These are phyloP conservation scores for Colletotrichum abscissum DNA, from an alignment of 2,329 filamentous ascomycete species.

Conservation along the genomic window DNA sequence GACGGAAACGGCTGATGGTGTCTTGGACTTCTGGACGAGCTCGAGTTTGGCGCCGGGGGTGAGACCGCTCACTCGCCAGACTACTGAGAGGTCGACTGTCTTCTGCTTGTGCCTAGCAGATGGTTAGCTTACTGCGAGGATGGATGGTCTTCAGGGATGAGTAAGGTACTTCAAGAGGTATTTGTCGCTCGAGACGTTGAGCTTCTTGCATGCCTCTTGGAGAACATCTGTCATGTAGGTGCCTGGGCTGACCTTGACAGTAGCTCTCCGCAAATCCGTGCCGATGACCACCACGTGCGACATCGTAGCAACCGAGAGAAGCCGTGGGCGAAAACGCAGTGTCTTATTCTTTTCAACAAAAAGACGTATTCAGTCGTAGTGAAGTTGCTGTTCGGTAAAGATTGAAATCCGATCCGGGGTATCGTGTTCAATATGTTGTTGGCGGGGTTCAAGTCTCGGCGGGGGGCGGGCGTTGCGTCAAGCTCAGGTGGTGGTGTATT, in stretches of 20 bases:
- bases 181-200: constrained; percentile 77
- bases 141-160: background rate
- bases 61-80: constrained; percentile 86
- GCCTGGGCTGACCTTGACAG: constrained; percentile 83
- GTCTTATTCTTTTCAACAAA: too few species aligned
- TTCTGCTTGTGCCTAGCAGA: constrained; percentile 83
- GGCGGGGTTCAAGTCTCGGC: constrained; percentile 28
- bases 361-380: background rate
- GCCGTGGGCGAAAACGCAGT: background rate
- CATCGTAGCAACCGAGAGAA: constrained; percentile 58
- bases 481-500: constrained; percentile 18
- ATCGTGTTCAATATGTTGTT: constrained; percentile 11
- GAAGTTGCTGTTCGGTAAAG: background rate
- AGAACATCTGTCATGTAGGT: constrained; percentile 88
- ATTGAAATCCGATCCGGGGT: background rate
- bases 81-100: constrained; percentile 84
- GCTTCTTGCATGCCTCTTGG: constrained; percentile 86
- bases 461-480: constrained; percentile 25
- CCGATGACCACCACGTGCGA: constrained; percentile 91
- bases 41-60: constrained; percentile 90
- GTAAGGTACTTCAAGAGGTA: constrained; percentile 81
- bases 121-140: background rate
- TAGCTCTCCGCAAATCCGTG: constrained; percentile 79
- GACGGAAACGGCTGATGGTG: constrained; percentile 86
- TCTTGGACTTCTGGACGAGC: constrained; percentile 87